Evolutionary conservation across 495 filamentous ascomycete species (phyloP), one percentile per base, ranked within the genome.

Genomic region (Penicilliopsis zonata): DNA sequence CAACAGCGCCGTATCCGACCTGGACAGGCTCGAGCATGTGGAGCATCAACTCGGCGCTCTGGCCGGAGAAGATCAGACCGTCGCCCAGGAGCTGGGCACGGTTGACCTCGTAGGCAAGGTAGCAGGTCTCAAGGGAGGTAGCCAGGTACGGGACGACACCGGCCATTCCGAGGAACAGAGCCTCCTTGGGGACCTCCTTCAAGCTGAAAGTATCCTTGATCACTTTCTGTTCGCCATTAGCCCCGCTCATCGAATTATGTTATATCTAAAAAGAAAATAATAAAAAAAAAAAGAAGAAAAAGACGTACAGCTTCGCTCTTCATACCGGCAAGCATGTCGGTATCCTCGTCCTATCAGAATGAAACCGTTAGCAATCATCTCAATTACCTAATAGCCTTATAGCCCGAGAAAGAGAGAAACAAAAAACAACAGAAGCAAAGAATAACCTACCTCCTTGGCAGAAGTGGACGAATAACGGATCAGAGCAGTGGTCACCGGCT

Each of bases 171-270:
- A 98, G 69, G 45, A 66, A 67, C 35, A 84, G 76, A 25, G 86
- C 74, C 49, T 94, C 79, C 51, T 66, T 72, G 19, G 90, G 90
- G 14, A 96, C 88, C 3, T 64, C 67, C 16, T 59, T 45, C 16
- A 98, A 61, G 30, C 71, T 73, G 58, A 98, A 93, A 8, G 87
- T 90, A n/a, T 90, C 82, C 47, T 79, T 79, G 57, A 96, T 75
- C 1, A 72, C 76, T 64, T 74, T 61, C 87, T 95, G 16, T 28
- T n/a, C n/a, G n/a, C n/a, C n/a, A n/a, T n/a, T n/a, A n/a, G n/a
- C n/a, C n/a, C n/a, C n/a, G n/a, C n/a, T n/a, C n/a, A n/a, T n/a
- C 21, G n/a, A 24, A 7, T n/a, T 7, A 24, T 7, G 16, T 8
- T 22, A 5, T 13, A 30, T 9, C 24, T 6, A n/a, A n/a, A 28